Evolutionary conservation across 208 protist species (phyloP), one percentile per base, ranked within the genome.

Genomic region (Acanthamoeba quina): DNA sequence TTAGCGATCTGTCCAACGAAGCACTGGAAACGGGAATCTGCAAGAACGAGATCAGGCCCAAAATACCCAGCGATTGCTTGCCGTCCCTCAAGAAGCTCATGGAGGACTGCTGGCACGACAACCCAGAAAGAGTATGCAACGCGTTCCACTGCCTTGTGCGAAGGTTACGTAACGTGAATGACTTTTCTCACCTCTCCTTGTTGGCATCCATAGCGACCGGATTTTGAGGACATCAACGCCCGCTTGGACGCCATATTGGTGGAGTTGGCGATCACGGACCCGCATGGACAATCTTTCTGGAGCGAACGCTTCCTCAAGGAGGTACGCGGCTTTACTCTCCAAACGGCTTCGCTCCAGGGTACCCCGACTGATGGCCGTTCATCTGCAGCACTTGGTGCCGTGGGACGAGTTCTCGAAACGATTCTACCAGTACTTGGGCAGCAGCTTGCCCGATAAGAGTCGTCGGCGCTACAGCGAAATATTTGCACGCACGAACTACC

Each of bases 21-120:
- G 56, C 93, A 58, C 94, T 96, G 70, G 78, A 94, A 41, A 29
- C 66, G 54, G 94, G 86, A 6, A 95, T 96, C 56, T 95, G 95
- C 37, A 92, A 94, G 4, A 93, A 95, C 66, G 64, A 93, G 9
- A 64, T 95, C 37, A 92, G 95, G 83, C 95, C 95, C 54, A 44
- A 56, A 19, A 93, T 96, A 31, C 93, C 95, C 44, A 54, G 80
- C 26, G 92, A 96, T 41, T 95, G 94, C 70, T 52, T 95, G 58
- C 76, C 94, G 24, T 58, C 41, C 56, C n/a, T 90, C 21, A 95
- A 52, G 62, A 64, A 91, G 31, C 56, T 96, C 0, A 96, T 96
- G 78, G 62, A 93, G 58, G 93, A 94, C 49, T 96, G 95, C 68
- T 96, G 95, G 95, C 85, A 90, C 54, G 85, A 62, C 62, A 70